These are phyloP conservation scores for Tuber brumale DNA, from an alignment of 495 filamentous ascomycete species.

Conservation along the genomic window DNA sequence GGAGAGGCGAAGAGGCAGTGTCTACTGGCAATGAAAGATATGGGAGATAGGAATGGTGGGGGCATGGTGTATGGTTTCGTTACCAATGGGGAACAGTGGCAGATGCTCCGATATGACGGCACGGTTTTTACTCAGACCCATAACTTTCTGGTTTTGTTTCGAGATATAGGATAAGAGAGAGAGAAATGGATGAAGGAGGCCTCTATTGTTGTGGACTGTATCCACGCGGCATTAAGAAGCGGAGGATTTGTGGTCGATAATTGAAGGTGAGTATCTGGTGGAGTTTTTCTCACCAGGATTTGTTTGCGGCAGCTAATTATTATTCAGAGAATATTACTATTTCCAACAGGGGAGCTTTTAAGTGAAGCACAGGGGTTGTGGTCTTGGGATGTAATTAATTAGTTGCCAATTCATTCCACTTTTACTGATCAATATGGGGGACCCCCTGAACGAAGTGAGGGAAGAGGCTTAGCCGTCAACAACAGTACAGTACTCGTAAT, in stretches of 20 bases:
- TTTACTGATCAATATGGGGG: neutral
- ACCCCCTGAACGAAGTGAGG: neutral
- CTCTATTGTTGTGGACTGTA: conserved; percentile 15
- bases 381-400: neutral
- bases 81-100: too few relatives aligned
- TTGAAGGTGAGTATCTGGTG: neutral
- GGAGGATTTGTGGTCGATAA: neutral
- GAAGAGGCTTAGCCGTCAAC: too few relatives aligned
- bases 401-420: neutral
- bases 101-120: too few relatives aligned
- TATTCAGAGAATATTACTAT: too few relatives aligned
- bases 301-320: neutral
- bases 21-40: too few relatives aligned
- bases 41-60: too few relatives aligned
- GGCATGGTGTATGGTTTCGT: too few relatives aligned
- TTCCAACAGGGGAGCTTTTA: too few relatives aligned
- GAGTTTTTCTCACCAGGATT: neutral
- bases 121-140: conserved; percentile 5
- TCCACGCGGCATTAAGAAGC: conserved; percentile 15
- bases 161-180: conserved; percentile 6
- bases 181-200: conserved; percentile 21
- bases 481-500: neutral
- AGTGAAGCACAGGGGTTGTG: neutral
- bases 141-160: conserved; percentile 4
- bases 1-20: too few relatives aligned